Base-by-base conservation (phyloP, 495 filamentous ascomycete genomes). In the Xylaria telfairii region DNA sequence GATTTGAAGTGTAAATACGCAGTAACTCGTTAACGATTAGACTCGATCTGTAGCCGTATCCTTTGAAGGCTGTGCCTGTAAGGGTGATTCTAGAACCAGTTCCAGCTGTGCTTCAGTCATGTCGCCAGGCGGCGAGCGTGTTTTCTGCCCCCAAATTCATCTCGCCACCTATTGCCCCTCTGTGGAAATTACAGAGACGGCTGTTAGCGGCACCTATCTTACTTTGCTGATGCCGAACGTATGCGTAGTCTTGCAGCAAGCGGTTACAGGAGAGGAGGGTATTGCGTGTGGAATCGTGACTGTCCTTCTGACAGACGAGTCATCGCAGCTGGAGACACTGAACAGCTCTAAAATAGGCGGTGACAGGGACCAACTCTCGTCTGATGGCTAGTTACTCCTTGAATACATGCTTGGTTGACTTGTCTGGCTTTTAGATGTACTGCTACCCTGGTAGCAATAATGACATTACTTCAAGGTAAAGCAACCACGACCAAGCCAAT, bases 1-100 rank as follows among this genome's bases (percentile, higher is more conserved):
- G 54, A 34, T 10, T 47, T 24, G 6, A 41, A 54, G 46, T 26
- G 42, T 6, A n/a, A n/a, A n/a, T n/a, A n/a, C n/a, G n/a, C 17
- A 9, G 1, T 32, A 41, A 28, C 12, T 4, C 12, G 12, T 49
- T 19, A 5, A 49, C 54, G 47, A 26, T 24, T 9, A 41, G 13
- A 26, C 6, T 42, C n/a, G 42, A 54, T 42, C 8, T 28, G 8
- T 19, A 32, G 34, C 12, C 9, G 13, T 54, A 6, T 51, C 44
- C 26, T 21, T 34, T 26, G n/a, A 54, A 66, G 64, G 64, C 64
- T 66, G 34, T 54, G 63, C 64, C 42, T 41, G 30, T 53, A 8
- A 49, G 21, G 34, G 19, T 15, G 1, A 15, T 30, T 34, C n/a
- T 4, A 24, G 28, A 49, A 53, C 6, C 42, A 34, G 7, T 28